phyloP scores from a whole-genome alignment of 1,284 basidiomycete genomes.

The Fistulinella staudtii region DNA sequence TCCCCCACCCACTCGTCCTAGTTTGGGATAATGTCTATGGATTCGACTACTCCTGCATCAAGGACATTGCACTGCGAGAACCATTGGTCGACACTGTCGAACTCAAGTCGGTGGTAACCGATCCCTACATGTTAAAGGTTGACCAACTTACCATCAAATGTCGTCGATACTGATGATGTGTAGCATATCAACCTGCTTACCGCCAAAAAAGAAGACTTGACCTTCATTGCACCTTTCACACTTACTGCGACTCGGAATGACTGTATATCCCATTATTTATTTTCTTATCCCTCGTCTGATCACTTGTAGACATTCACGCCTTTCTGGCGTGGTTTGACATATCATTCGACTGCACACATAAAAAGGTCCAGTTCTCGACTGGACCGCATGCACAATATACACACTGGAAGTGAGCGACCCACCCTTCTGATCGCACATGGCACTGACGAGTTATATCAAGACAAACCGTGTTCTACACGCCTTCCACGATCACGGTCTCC shows the following conservation, averaged over 20 bases:
- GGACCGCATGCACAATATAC: constrained; percentile 96
- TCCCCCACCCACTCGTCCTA: constrained; percentile 31
- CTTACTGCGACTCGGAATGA: constrained; percentile 88
- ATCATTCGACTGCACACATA: constrained; percentile 94
- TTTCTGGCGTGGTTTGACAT: constrained; percentile 99
- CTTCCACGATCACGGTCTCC: constrained; percentile 63
- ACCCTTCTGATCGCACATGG: not conserved
- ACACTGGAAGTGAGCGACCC: constrained; percentile 84
- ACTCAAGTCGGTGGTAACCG: constrained; percentile 86
- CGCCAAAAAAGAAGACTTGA: constrained; percentile 92
- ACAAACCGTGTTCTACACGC: constrained; percentile 97
- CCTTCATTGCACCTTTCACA: constrained; percentile 80
- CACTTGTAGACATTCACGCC: constrained; percentile 82
- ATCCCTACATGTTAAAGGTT: constrained; percentile 85
- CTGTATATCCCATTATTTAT: constrained; percentile 52
- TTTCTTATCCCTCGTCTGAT: not conserved
- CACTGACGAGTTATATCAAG: constrained; percentile 35
- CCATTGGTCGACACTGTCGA: constrained; percentile 98
- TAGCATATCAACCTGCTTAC: constrained; percentile 90
- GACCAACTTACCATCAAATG: constrained; percentile 7
- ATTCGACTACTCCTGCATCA: constrained; percentile 99
- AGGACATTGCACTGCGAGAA: constrained; percentile 95
- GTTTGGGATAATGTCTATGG: constrained; percentile 99
- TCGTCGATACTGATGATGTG: constrained; percentile 7
- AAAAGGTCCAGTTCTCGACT: constrained; percentile 92